Conservation (phyloP, 1,139 yeast species). For the Blastobotrys illinoisensis region DNA sequence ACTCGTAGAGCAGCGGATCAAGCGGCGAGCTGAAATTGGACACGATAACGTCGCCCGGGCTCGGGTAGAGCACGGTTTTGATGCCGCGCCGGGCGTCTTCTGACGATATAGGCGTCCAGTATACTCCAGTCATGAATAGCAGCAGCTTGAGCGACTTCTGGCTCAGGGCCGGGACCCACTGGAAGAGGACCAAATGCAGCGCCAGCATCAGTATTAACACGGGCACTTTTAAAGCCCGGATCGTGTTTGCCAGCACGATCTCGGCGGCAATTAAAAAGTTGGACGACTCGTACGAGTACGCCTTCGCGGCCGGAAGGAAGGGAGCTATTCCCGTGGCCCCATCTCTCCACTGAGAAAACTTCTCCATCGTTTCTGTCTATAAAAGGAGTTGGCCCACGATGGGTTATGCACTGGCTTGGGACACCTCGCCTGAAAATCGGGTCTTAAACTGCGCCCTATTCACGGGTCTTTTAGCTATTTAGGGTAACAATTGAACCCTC, state of each 20-base stretch:
- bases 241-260: not conserved
- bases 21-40: constrained; percentile 37
- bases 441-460: no score
- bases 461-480: no score
- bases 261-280: constrained; percentile 3
- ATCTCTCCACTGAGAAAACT: constrained; percentile 38
- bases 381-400: not conserved
- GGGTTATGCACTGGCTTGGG: not conserved
- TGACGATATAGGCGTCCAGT: not conserved
- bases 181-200: constrained; percentile 6
- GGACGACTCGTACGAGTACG: constrained; percentile 5
- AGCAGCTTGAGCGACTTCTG: constrained; percentile 3
- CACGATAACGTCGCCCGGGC: constrained; percentile 34
- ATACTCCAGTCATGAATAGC: not conserved
- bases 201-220: not conserved
- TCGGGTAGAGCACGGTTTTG: constrained; percentile 10
- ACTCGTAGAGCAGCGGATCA: constrained; percentile 33
- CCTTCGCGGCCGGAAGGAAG: constrained; percentile 25
- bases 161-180: constrained; percentile 1
- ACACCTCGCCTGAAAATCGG: not conserved
- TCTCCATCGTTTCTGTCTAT: constrained; percentile 30
- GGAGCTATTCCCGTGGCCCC: constrained; percentile 41
- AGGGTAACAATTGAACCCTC: no score
- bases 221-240: constrained; percentile 2
- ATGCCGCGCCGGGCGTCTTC: not conserved